Conservation (phyloP, 2,329 filamentous ascomycete genomes). For the Fusarium devonianum region DNA sequence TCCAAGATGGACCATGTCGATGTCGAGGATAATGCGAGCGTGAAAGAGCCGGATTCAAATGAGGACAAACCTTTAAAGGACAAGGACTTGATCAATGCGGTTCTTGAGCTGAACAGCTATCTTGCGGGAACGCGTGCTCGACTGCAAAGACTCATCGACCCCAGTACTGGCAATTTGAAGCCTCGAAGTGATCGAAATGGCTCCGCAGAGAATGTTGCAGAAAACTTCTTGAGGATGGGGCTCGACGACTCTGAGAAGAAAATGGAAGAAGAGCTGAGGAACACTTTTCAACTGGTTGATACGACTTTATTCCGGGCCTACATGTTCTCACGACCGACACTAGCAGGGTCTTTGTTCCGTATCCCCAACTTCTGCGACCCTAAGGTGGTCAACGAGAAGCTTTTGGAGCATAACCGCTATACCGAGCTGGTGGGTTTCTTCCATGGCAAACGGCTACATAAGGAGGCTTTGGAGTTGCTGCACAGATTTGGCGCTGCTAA, state of each 20-base stretch:
- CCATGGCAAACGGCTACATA: conserved; percentile 92
- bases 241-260: conserved; percentile 61
- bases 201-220: conserved; percentile 59
- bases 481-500: conserved; percentile 76
- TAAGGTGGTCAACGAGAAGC: conserved; percentile 89
- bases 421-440: conserved; percentile 97
- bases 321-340: conserved; percentile 87
- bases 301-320: conserved; percentile 94
- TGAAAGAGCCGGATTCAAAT: conserved; percentile 51
- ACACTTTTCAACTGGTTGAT: conserved; percentile 85
- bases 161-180: conserved; percentile 68
- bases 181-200: conserved; percentile 54
- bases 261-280: conserved; percentile 74
- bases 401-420: conserved; percentile 87
- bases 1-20: conserved; percentile 63
- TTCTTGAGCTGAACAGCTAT: conserved; percentile 84
- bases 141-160: conserved; percentile 68
- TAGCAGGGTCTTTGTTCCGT: conserved; percentile 90
- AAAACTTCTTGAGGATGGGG: conserved; percentile 60
- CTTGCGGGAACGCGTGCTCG: conserved; percentile 82
- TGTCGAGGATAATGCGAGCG: conserved; percentile 62
- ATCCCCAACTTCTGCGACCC: conserved; percentile 98
- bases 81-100: conserved; percentile 82
- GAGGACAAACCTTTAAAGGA: conserved; percentile 70
- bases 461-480: conserved; percentile 82